Evolutionary conservation across 2,329 filamentous ascomycete genomes (phyloP), one percentile per base, ranked within the genome.

Genomic region (Diaporthe vaccinii): DNA sequence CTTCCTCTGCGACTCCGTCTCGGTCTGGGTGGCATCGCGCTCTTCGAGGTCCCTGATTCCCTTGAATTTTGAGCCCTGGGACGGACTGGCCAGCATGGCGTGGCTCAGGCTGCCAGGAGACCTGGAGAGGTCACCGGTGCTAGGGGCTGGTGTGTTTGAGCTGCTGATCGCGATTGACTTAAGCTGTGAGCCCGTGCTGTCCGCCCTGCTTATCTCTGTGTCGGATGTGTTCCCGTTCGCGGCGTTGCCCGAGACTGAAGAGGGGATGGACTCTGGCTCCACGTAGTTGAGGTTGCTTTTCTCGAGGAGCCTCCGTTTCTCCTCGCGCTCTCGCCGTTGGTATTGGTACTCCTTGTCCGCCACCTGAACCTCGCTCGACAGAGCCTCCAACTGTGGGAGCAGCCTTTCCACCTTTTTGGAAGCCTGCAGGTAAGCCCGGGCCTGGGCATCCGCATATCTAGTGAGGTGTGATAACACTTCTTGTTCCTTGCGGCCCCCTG

Each of bases 271-370:
- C 72, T 95, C 93, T 14, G 93, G 91, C 79, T 96, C 94, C 61
- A 91, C 87, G 81, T 94, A 94, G 12, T 89, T 87, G 73, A 92
- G 92, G 77, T 93, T 96, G 82, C 93, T 96, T 86, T 97, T 98
- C 84, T 99, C 97, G 17, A 99, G 86, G 25, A 94, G 90, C 72
- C 97, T 90, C 74, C 97, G 90, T 86, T 98, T 98, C 84, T 98
- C 97, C 82, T 99, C 97, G 55, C 97, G 91, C 82, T 98, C 97
- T n/a, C 95, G 95, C 71, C 96, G 90, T 81, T 98, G 95, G 75
- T 98, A 95, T 81, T 98, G 95, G 81, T 97, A 99, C 81, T 98
- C 96, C 83, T 98, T 98, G 83, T 98, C 96, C 34, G 95, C 95
- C 80, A 97, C 93, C 77, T 92, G 92, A n/a, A 99, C 97, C 83